Evolutionary conservation across 176 grass and related monocot genomes (phyloP).

Genomic region (Eremochloa ophiuroides): DNA sequence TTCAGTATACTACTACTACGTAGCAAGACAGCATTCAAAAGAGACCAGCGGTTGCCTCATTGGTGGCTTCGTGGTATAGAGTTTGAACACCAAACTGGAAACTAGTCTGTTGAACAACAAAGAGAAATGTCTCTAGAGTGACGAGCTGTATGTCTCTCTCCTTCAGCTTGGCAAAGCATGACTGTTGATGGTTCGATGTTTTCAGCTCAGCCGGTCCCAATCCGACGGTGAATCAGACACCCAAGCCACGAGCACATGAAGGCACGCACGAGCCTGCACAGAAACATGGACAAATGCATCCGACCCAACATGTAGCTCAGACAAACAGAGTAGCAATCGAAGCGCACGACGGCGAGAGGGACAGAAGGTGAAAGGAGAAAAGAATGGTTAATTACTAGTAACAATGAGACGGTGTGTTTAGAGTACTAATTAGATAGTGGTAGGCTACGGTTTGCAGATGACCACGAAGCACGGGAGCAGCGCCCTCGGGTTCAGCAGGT

Average conservation of each 20-base stretch:
- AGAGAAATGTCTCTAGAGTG: not conserved
- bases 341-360: not conserved
- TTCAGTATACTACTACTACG: no score
- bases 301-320: not conserved
- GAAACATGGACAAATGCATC: slow-evolving; percentile 32
- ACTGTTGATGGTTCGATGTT: not conserved
- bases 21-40: not conserved
- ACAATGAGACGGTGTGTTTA: not conserved
- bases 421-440: not conserved
- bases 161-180: not conserved
- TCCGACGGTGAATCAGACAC: not conserved
- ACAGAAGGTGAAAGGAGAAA: not conserved
- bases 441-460: slow-evolving; percentile 58
- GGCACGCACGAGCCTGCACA: not conserved
- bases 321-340: not conserved
- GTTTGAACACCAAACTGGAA: not conserved
- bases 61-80: not conserved
- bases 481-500: slow-evolving; percentile 86
- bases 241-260: not conserved
- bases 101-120: not conserved
- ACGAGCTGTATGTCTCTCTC: not conserved
- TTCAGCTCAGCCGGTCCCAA: not conserved
- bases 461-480: slow-evolving; percentile 90
- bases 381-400: slow-evolving; percentile 37
- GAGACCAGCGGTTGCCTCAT: not conserved